Percentiles rank a stretch among this genome's conserved stretches.
phyloP scores from a whole-genome alignment of 2,329 filamentous ascomycete species.

The Aspergillus brunneoviolaceus region DNA sequence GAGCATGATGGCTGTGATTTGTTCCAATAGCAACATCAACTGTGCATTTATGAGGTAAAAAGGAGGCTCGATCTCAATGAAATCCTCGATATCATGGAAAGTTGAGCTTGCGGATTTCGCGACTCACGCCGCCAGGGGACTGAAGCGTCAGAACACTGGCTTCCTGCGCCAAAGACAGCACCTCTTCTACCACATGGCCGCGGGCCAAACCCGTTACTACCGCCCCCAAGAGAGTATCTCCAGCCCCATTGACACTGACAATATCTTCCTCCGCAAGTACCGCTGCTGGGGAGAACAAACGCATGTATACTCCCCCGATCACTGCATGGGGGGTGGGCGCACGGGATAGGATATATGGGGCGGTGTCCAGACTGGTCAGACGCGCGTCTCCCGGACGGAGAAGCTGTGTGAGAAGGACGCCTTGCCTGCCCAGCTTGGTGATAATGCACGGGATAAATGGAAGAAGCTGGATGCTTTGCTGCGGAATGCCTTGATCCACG shows the following conservation, averaged over 20 bases:
- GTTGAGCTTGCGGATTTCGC: constrained; percentile 25
- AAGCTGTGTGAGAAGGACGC: constrained; percentile 73
- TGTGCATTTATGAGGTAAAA: not conserved
- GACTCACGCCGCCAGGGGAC: constrained; percentile 67
- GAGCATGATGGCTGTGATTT: not conserved
- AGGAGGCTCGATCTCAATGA: not conserved
- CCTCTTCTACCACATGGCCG: constrained; percentile 53
- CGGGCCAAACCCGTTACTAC: constrained; percentile 74
- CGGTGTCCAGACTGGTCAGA: constrained; percentile 61
- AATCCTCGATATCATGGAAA: not conserved
- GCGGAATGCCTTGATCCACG: constrained; percentile 77
- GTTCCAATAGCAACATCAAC: not conserved
- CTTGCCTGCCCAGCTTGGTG: constrained; percentile 75
- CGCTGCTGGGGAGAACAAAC: constrained; percentile 67
- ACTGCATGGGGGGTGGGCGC: constrained; percentile 54
- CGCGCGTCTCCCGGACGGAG: constrained; percentile 67
- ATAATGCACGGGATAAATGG: constrained; percentile 84
- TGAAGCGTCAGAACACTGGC: constrained; percentile 77
- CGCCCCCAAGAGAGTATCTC: constrained; percentile 88
- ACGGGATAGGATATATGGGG: constrained; percentile 70
- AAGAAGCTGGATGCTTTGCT: constrained; percentile 78
- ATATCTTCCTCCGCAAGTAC: constrained; percentile 62
- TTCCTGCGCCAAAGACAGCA: constrained; percentile 77
- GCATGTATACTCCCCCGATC: constrained; percentile 84
- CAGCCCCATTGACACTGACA: constrained; percentile 89